Percentiles rank a stretch among this genome's conserved stretches.
These are phyloP conservation scores for Penicillium sp. DNA, from an alignment of 2,329 filamentous ascomycete species.

Conservation along the genomic window DNA sequence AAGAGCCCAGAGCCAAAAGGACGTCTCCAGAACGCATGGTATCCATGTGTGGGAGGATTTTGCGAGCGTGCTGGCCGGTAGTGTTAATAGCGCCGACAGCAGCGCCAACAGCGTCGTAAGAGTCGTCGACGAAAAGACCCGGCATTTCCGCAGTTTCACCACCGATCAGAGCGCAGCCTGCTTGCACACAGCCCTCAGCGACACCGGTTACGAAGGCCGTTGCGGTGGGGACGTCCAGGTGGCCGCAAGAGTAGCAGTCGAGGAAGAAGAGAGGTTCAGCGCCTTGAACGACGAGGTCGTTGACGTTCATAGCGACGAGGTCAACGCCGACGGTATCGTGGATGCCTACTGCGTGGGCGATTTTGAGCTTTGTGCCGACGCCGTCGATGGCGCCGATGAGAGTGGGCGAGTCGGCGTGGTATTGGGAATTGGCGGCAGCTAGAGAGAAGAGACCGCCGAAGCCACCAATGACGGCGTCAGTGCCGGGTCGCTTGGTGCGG, in stretches of 20 bases:
- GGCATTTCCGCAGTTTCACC: conserved; percentile 99
- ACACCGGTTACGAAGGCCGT: conserved; percentile 90
- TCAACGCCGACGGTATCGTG: conserved; percentile 96
- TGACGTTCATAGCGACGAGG: conserved; percentile 98
- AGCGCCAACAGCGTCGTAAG: conserved; percentile 91
- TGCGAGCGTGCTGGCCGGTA: conserved; percentile 55
- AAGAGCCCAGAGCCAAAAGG: conserved; percentile 81
- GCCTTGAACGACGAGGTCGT: conserved; percentile 94
- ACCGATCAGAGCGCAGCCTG: conserved; percentile 89
- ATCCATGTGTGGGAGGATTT: conserved; percentile 74
- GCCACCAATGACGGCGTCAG: conserved; percentile 91
- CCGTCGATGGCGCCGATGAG: conserved; percentile 95
- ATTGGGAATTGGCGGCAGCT: conserved; percentile 67
- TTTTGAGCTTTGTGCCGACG: conserved; percentile 95
- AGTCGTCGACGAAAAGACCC: conserved; percentile 83
- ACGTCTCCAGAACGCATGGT: conserved; percentile 83
- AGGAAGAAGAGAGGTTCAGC: conserved; percentile 95
- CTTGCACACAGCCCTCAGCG: conserved; percentile 80
- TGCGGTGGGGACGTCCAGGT: conserved; percentile 76
- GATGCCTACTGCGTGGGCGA: conserved; percentile 86
- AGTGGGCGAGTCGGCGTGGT: conserved; percentile 74
- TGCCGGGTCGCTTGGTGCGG: conserved; percentile 81
- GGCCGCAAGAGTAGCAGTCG: conserved; percentile 95
- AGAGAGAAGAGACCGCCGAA: conserved; percentile 90
- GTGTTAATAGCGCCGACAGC: conserved; percentile 79